A percentile compares a stretch with the other conserved stretches of the same genome.
Evolutionary conservation across 2,329 filamentous ascomycete genomes (phyloP).

Genomic region (Diaporthe capsici): DNA sequence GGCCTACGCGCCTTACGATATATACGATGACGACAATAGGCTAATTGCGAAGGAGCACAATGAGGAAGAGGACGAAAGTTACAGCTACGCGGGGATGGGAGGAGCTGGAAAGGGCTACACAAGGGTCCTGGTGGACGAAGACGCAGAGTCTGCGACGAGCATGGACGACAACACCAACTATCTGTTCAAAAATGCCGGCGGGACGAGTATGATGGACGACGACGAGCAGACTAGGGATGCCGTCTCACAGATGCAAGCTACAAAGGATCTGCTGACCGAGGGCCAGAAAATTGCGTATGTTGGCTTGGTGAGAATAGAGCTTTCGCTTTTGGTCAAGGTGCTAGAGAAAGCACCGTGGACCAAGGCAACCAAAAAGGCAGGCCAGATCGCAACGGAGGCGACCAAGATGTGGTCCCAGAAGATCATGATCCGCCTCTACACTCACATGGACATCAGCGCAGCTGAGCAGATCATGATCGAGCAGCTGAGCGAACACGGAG

Average conservation of each 20-base stretch:
- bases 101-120: slow-evolving; percentile 97
- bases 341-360: slow-evolving; percentile 70
- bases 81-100: slow-evolving; percentile 82
- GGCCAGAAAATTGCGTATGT: slow-evolving; percentile 97
- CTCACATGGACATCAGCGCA: slow-evolving; percentile 95
- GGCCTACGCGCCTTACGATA: slow-evolving; percentile 90
- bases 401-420: slow-evolving; percentile 98
- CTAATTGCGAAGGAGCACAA: slow-evolving; percentile 86
- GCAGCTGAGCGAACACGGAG: slow-evolving; percentile 92
- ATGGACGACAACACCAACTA: slow-evolving; percentile 98
- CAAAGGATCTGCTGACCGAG: slow-evolving; percentile 94
- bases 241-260: slow-evolving; percentile 91
- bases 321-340: slow-evolving; percentile 82
- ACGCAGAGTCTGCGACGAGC: slow-evolving; percentile 92
- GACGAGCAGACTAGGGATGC: slow-evolving; percentile 90
- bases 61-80: slow-evolving; percentile 75
- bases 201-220: slow-evolving; percentile 72
- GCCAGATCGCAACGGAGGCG: slow-evolving; percentile 79
- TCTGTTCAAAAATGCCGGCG: slow-evolving; percentile 83
- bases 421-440: slow-evolving; percentile 95
- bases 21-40: slow-evolving; percentile 94
- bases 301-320: slow-evolving; percentile 85
- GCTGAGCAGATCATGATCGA: slow-evolving; percentile 99
- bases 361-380: slow-evolving; percentile 79
- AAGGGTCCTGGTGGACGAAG: slow-evolving; percentile 86